These are phyloP conservation scores for Scleromitrula shiraiana DNA, from an alignment of 2,329 filamentous ascomycete species.

Conservation along the genomic window DNA sequence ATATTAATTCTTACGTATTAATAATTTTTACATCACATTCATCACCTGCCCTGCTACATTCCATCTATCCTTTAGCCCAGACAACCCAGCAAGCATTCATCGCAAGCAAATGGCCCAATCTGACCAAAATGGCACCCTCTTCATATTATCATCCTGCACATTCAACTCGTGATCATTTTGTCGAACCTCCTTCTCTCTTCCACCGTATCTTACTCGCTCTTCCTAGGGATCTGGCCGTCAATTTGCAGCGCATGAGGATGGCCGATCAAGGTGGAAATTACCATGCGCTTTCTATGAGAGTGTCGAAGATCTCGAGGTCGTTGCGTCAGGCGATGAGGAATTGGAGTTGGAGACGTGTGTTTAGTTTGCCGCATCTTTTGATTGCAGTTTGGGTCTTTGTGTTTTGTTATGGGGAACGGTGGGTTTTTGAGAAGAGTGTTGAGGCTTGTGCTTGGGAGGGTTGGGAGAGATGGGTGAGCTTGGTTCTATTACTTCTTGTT, in stretches of 20 bases:
- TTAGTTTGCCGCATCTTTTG: conserved; percentile 60
- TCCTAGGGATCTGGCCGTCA: conserved; percentile 17
- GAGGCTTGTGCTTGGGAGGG: conserved; percentile 69
- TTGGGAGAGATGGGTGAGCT: conserved; percentile 94
- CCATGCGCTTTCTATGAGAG: conserved; percentile 12
- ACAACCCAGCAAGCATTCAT: no score
- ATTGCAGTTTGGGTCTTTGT: conserved; percentile 67
- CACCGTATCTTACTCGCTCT: conserved; percentile 20
- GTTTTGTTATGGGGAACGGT: conserved; percentile 79
- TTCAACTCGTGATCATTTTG: conserved; percentile 22
- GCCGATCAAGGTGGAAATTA: conserved; percentile 17
- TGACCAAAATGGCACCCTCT: conserved; percentile 18
- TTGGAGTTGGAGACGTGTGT: conserved; percentile 41
- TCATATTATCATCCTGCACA: conserved; percentile 17
- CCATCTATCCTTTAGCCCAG: no score
- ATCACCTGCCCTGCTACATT: no score
- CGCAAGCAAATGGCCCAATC: no score
- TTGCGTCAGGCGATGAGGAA: conserved; percentile 31
- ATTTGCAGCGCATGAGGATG: conserved; percentile 21
- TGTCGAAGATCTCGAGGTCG: conserved; percentile 11
- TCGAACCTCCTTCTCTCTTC: conserved; percentile 23
- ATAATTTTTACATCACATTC: no score
- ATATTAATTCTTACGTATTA: no score
- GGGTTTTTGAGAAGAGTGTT: conserved; percentile 64
- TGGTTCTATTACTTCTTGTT: conserved; percentile 24